Percentiles rank a stretch among this genome's conserved stretches.
Evolutionary conservation across 352 stramenopile genomes (phyloP).

Genomic region (Stramenopiles sp.): DNA sequence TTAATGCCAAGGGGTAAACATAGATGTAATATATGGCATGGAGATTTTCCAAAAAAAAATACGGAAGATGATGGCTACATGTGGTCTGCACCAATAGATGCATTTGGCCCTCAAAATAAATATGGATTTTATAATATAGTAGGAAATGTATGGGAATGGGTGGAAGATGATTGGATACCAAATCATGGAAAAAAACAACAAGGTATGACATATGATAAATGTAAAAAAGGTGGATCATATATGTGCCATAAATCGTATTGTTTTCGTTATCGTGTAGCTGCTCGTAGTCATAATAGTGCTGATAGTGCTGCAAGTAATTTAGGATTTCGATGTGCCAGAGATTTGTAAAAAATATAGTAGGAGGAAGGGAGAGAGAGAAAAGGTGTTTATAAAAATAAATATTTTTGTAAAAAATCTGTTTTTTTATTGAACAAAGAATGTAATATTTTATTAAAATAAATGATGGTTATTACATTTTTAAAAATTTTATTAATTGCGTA

Average conservation of each 20-base stretch:
- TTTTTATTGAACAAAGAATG: no score
- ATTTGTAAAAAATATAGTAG: no score
- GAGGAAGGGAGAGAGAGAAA: no score
- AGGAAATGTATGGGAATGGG: constrained; percentile 52
- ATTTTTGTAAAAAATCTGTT: no score
- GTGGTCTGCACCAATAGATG: constrained; percentile 34
- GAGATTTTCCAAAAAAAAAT: constrained; percentile 38
- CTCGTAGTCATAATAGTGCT: constrained; percentile 20
- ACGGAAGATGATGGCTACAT: constrained; percentile 34
- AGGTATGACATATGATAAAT: constrained; percentile 14
- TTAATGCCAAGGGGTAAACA: constrained; percentile 21
- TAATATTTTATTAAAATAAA: no score
- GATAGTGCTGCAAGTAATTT: constrained; percentile 24
- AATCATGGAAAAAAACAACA: constrained; percentile 2
- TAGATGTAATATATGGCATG: constrained; percentile 30
- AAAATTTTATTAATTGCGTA: no score
- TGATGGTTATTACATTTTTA: no score
- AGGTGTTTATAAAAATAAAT: no score
- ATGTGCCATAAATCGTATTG: constrained; percentile 34
- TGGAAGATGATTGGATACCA: constrained; percentile 22
- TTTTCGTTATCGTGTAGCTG: constrained; percentile 26
- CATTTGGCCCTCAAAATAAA: constrained; percentile 34
- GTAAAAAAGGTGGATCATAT: constrained; percentile 35
- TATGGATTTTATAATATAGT: constrained; percentile 44
- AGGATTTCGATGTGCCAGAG: constrained; percentile 23